These are phyloP conservation scores for Beta macrorhiza DNA, from an alignment of 179 eudicot species.

Conservation along the genomic window DNA sequence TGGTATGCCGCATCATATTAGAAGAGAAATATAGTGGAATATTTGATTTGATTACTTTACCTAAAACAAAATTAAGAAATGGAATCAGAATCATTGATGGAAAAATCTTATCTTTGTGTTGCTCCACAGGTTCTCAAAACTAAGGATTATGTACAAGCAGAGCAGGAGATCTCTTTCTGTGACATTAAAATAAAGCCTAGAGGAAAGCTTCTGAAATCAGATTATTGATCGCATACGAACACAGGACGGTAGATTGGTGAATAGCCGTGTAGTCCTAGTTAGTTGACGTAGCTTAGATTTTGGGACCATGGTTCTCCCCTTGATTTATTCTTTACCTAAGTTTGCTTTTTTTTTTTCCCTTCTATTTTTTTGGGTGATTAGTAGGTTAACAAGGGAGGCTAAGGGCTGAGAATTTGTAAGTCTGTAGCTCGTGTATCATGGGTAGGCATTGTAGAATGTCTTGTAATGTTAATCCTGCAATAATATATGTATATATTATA, in stretches of 20 bases:
- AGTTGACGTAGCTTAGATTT: constrained; percentile 37
- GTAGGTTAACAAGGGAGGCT: constrained; percentile 26
- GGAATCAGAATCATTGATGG: not conserved
- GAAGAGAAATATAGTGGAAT: too few relatives aligned
- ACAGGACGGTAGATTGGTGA: constrained; percentile 23
- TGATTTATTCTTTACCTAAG: constrained; percentile 28
- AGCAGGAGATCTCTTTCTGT: constrained; percentile 55
- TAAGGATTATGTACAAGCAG: constrained; percentile 78
- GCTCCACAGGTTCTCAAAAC: constrained; percentile 83
- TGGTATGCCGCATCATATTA: constrained; percentile 50
- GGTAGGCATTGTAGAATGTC: constrained; percentile 30
- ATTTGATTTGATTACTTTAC: too few relatives aligned
- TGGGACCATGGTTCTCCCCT: constrained; percentile 10
- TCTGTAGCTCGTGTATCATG: constrained; percentile 17
- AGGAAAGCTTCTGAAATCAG: constrained; percentile 70
- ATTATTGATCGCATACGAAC: constrained; percentile 43
- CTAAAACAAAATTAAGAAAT: not conserved
- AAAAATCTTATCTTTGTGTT: not conserved
- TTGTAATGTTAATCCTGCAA: constrained; percentile 28
- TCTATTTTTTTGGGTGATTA: constrained; percentile 21
- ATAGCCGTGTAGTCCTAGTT: constrained; percentile 33
- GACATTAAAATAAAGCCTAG: constrained; percentile 71
- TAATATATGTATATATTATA: constrained; percentile 32
- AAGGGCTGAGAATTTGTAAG: constrained; percentile 14
- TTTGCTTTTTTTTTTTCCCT: constrained; percentile 8